A percentile compares a stretch with the other conserved stretches of the same genome.
Conservation (phyloP, 2,329 filamentous ascomycete species). For the Aspergillus hortae region DNA sequence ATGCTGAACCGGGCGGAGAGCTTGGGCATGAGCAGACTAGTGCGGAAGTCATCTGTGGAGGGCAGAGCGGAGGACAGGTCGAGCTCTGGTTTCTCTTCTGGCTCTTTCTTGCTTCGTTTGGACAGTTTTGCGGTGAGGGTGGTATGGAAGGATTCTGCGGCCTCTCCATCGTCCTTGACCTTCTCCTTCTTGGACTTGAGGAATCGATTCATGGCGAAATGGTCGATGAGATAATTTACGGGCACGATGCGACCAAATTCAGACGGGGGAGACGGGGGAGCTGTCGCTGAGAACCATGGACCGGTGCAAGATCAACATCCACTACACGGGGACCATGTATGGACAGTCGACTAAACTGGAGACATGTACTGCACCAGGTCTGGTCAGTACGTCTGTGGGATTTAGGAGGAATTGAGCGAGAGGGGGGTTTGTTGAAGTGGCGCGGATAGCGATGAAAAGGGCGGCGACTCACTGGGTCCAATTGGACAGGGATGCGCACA, state of each 20-base stretch:
- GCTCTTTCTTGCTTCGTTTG: conserved; percentile 51
- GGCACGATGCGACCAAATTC: neutral
- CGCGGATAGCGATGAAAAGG: too few species aligned
- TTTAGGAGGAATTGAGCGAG: too few species aligned
- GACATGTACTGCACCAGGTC: neutral
- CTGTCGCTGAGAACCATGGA: neutral
- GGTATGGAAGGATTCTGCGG: conserved; percentile 39
- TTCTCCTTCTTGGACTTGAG: conserved; percentile 39
- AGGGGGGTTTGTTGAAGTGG: too few species aligned
- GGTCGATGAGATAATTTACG: neutral
- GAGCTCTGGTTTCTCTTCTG: conserved; percentile 55
- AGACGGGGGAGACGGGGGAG: neutral
- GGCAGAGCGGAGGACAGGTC: conserved; percentile 74
- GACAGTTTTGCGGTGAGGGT: conserved; percentile 35
- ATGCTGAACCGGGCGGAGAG: conserved; percentile 95
- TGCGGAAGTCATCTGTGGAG: conserved; percentile 83
- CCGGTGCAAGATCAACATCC: neutral
- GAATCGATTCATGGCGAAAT: conserved; percentile 38
- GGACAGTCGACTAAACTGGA: neutral
- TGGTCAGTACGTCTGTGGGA: too few species aligned
- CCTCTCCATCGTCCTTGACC: conserved; percentile 17
- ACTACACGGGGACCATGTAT: neutral
- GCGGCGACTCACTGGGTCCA: too few species aligned
- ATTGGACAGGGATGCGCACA: too few species aligned
- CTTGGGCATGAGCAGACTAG: conserved; percentile 92